These are phyloP conservation scores for Tolypocladium album DNA, from an alignment of 2,329 filamentous ascomycete genomes.

Conservation along the genomic window DNA sequence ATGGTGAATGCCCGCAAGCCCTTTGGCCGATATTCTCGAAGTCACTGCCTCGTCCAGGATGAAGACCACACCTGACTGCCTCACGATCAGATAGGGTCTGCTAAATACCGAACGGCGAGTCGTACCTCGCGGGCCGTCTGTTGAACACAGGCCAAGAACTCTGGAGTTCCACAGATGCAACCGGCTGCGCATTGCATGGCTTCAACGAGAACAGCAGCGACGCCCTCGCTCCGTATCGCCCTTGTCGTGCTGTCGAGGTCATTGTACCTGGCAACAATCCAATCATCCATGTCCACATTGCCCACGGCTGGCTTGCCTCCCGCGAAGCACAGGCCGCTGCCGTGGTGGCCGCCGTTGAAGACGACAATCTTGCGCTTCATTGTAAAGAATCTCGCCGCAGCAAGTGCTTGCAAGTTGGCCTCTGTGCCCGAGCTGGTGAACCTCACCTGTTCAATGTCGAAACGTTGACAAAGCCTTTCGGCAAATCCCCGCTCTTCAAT, in stretches of 20 bases:
- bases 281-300: constrained; percentile 42
- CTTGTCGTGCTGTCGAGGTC: constrained; percentile 34
- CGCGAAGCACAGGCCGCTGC: constrained; percentile 24
- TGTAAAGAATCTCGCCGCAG: constrained; percentile 36
- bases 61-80: constrained; percentile 41
- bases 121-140: constrained; percentile 28
- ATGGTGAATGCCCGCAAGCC: constrained; percentile 30
- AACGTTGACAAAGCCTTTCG: constrained; percentile 38
- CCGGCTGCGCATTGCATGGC: constrained; percentile 55
- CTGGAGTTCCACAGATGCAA: constrained; percentile 34
- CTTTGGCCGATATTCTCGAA: constrained; percentile 40
- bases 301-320: constrained; percentile 24
- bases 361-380: constrained; percentile 36
- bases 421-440: constrained; percentile 59
- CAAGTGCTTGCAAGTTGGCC: constrained; percentile 49
- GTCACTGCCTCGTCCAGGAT: constrained; percentile 67
- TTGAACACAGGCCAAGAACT: constrained; percentile 43
- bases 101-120: background rate
- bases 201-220: constrained; percentile 57
- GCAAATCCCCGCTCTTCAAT: constrained; percentile 41
- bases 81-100: background rate
- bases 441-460: constrained; percentile 43
- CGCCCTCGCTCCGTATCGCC: constrained; percentile 30
- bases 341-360: constrained; percentile 34
- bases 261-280: constrained; percentile 52